These are phyloP conservation scores for Umbelopsis isabellina DNA, from an alignment of 192 early-diverging fungal species.

Conservation along the genomic window DNA sequence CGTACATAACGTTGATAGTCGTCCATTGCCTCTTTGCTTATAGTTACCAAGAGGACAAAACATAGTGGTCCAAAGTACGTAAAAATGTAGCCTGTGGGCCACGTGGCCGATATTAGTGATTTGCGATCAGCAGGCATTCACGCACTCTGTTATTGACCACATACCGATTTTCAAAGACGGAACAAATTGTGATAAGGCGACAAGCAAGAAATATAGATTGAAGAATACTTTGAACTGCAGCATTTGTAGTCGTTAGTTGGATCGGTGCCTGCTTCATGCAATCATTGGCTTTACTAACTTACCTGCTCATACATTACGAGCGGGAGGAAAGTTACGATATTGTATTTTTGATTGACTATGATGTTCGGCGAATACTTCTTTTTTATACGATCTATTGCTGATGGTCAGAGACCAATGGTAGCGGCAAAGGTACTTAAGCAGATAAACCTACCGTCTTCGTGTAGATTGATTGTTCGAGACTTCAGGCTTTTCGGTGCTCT, in stretches of 20 bases:
- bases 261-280: neutral
- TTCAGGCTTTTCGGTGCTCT: constrained; percentile 28
- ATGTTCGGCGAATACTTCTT: constrained; percentile 77
- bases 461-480: constrained; percentile 52
- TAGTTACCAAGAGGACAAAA: constrained; percentile 90
- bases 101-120: neutral
- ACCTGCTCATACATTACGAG: constrained; percentile 82
- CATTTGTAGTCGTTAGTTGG: neutral
- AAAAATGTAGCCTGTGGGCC: constrained; percentile 70
- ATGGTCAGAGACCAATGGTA: constrained; percentile 8
- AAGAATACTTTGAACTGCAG: constrained; percentile 92
- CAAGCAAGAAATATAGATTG: constrained; percentile 93
- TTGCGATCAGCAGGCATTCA: neutral
- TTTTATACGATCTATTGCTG: constrained; percentile 48
- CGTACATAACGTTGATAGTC: constrained; percentile 81
- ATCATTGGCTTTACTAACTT: constrained; percentile 10
- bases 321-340: constrained; percentile 76
- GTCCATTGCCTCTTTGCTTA: constrained; percentile 90
- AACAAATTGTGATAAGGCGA: constrained; percentile 91
- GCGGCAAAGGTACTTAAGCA: neutral
- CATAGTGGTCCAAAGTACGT: constrained; percentile 93
- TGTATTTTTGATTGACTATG: constrained; percentile 89
- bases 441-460: constrained; percentile 38
- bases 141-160: neutral
- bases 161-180: constrained; percentile 82